Percentiles rank a stretch among this genome's conserved stretches.
Conservation (phyloP, 1,139 yeast genomes). For the Blastobotrys serpentis region DNA sequence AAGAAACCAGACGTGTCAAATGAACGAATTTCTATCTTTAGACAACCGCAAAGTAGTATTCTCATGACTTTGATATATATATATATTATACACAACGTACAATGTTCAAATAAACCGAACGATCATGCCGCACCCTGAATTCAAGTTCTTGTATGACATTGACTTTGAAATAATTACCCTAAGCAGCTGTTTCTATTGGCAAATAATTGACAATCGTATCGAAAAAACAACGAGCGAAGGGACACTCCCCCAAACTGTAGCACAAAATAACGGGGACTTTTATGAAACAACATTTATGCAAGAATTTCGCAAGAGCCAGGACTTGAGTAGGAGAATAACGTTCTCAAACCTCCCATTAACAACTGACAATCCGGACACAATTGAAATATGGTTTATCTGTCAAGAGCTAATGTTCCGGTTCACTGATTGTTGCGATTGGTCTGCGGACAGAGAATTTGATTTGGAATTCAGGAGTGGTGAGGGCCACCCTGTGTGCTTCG, state of each 20-base stretch:
- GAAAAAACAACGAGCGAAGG: background rate
- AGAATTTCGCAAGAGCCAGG: background rate
- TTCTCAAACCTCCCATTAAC: background rate
- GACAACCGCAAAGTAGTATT: too few species aligned
- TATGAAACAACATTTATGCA: background rate
- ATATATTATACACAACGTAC: too few species aligned
- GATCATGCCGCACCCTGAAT: background rate
- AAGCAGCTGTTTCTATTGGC: background rate
- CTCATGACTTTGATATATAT: too few species aligned
- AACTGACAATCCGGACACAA: background rate
- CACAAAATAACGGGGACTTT: background rate
- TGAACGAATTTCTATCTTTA: too few species aligned
- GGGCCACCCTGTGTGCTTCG: background rate
- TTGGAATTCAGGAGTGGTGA: background rate
- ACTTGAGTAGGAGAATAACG: background rate
- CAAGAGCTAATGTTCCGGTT: background rate
- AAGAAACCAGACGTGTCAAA: too few species aligned
- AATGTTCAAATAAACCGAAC: too few species aligned
- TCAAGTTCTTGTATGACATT: background rate
- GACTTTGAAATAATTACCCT: slow-evolving; percentile 1
- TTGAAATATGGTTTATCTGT: background rate
- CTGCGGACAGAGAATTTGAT: background rate
- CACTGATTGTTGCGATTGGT: background rate
- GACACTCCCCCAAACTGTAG: background rate
- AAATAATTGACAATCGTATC: background rate